Percentiles rank a stretch among this genome's conserved stretches.
These are phyloP conservation scores for Quillaja saponaria DNA, from an alignment of 306 rosid species.

Conservation along the genomic window DNA sequence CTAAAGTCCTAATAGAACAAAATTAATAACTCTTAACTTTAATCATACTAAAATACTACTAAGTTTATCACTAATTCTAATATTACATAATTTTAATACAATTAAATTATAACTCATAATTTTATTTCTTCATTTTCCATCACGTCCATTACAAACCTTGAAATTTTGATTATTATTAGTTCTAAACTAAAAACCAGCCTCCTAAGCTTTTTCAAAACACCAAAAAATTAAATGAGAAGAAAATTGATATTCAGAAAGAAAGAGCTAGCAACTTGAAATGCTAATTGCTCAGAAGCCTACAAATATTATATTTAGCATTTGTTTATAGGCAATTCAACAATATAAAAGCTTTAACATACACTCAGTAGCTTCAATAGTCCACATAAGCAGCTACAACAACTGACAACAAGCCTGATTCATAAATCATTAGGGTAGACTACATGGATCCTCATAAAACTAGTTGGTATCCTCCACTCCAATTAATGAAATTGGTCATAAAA, in stretches of 20 bases:
- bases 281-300: slow-evolving; percentile 10
- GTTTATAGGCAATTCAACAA: not conserved
- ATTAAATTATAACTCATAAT: too few species aligned
- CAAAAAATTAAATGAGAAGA: not conserved
- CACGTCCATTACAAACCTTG: not conserved
- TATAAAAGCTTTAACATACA: not conserved
- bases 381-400: slow-evolving; percentile 3
- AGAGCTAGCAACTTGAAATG: not conserved
- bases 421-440: too few species aligned
- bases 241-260: not conserved
- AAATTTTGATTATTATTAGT: not conserved
- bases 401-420: too few species aligned
- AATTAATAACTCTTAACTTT: too few species aligned
- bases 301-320: not conserved
- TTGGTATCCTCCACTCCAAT: too few species aligned
- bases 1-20: too few species aligned
- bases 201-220: too few species aligned
- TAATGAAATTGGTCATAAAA: slow-evolving; percentile 6
- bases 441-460: too few species aligned
- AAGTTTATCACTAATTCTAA: too few species aligned
- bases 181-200: not conserved
- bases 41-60: too few species aligned
- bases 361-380: not conserved
- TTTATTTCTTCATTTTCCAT: not conserved
- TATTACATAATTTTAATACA: too few species aligned